Conservation (phyloP, 2,329 filamentous ascomycete genomes). For the Sporothrix globosa region DNA sequence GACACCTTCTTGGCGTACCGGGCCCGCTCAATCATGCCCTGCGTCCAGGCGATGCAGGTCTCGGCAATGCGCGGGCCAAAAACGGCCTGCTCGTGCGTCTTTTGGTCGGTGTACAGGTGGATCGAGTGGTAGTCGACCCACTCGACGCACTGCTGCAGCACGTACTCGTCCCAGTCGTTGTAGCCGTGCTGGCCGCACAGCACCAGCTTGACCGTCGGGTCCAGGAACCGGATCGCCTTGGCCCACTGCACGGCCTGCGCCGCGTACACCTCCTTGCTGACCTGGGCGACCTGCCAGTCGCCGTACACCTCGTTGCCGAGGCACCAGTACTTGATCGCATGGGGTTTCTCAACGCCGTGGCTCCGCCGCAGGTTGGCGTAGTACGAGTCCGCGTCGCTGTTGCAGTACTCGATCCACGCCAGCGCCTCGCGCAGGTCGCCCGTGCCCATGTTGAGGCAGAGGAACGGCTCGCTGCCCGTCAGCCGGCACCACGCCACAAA, state of each 20-base stretch:
- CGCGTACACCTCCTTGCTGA: conserved; percentile 70
- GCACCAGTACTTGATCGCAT: conserved; percentile 84
- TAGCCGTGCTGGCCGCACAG: conserved; percentile 75
- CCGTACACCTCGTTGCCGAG: conserved; percentile 76
- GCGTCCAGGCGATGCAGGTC: conserved; percentile 21
- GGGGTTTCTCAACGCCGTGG: conserved; percentile 75
- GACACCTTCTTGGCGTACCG: not conserved
- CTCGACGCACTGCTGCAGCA: conserved; percentile 68
- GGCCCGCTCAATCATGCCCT: conserved; percentile 14
- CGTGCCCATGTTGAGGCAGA: conserved; percentile 81
- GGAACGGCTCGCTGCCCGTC: conserved; percentile 75
- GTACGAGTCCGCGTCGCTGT: conserved; percentile 72
- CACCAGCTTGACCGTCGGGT: conserved; percentile 69
- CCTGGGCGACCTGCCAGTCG: conserved; percentile 66
- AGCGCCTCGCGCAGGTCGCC: conserved; percentile 63
- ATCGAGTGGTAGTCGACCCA: conserved; percentile 79
- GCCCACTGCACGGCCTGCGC: conserved; percentile 72
- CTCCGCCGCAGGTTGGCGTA: conserved; percentile 79
- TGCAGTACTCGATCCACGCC: conserved; percentile 86
- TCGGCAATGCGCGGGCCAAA: conserved; percentile 19
- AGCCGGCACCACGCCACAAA: conserved; percentile 80
- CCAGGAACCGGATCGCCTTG: conserved; percentile 69
- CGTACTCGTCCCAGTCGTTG: conserved; percentile 72
- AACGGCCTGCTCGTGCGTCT: conserved; percentile 27
- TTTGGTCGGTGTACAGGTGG: conserved; percentile 70